Base-by-base conservation (phyloP, 345 rosid genomes). In the Crucihimalaya himalaica region DNA sequence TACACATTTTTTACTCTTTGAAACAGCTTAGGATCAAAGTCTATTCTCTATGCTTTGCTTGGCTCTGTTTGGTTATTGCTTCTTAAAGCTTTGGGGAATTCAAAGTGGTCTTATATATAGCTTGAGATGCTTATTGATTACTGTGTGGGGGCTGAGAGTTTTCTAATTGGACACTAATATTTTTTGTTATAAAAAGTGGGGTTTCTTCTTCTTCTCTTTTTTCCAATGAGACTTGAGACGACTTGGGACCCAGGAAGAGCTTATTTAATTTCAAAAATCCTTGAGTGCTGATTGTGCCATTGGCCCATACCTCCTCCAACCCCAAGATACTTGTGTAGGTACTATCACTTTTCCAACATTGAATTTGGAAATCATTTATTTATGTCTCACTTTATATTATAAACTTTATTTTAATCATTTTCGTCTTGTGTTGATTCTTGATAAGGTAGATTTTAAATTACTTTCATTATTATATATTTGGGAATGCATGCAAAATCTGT, bases 311-410 rank as follows among this genome's bases (percentile, higher is more conserved):
- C 35, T 70, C 40, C 53, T 46, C 10, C 66, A 56, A 70, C 61
- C 69, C 71, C 42, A 63, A 63, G 61, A 77, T 77, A 62, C 72
- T 64, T 75, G 63, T 68, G 76, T 77, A 46, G 21, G 51, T 20
- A 57, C 66, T 31, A 14, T 51, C 50, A 59, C 68, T 68, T 75
- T 74, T 59, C 72, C 46, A 67, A 58, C 35, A 66, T 15, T 39
- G 37, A 40, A 40, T 16, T 34, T 23, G 23, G 27, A 27, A 46
- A 39, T 39, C 27, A 28, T 74, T 67, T 27, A 18, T 48, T 74
- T 50, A 59, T 75, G 68, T 28, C 68, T 50, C 39, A 59, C 55
- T 74, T 73, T 66, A 50, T 8, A 23, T 58, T 27, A 48, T 5
- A 58, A 74, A 48, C 14, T 11, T 48, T 40, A 67, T 28, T 39